A percentile compares a stretch with the other conserved stretches of the same genome.
phyloP scores from a whole-genome alignment of 306 rosid genomes.

The Quercus dentata region DNA sequence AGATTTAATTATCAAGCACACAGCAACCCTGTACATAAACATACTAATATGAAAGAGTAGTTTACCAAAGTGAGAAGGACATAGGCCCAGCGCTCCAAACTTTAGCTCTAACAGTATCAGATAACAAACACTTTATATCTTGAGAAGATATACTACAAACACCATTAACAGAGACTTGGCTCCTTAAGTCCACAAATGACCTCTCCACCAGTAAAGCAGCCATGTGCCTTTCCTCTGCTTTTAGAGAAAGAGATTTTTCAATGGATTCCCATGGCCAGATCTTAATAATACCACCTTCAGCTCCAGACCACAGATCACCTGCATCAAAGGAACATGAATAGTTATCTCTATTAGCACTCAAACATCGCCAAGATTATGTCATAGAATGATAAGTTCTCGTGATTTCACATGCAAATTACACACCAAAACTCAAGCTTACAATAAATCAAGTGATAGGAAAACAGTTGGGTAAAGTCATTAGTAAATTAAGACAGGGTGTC shows the following conservation, averaged over 20 bases:
- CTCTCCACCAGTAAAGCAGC: slow-evolving; percentile 97
- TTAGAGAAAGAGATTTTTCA: slow-evolving; percentile 83
- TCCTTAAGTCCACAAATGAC: slow-evolving; percentile 73
- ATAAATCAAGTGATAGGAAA: neutral
- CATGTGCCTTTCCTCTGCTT: slow-evolving; percentile 91
- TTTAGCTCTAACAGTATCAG: slow-evolving; percentile 66
- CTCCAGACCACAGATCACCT: slow-evolving; percentile 98
- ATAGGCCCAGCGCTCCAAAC: slow-evolving; percentile 79
- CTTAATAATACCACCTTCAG: slow-evolving; percentile 84
- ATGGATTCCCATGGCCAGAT: slow-evolving; percentile 98
- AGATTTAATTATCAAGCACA: neutral
- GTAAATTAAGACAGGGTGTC: neutral
- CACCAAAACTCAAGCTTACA: neutral
- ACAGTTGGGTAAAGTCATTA: neutral
- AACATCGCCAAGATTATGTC: neutral
- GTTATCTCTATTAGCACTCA: neutral
- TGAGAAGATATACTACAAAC: slow-evolving; percentile 91
- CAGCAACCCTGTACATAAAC: neutral
- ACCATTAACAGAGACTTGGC: slow-evolving; percentile 88
- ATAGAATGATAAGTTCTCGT: neutral
- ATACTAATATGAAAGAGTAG: slow-evolving; percentile 1
- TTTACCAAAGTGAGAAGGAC: slow-evolving; percentile 87
- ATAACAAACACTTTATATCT: slow-evolving; percentile 74
- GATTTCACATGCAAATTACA: neutral
- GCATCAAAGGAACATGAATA: slow-evolving; percentile 20